These are phyloP conservation scores for Coemansia sp. DNA, from an alignment of 192 early-diverging fungal species.

Conservation along the genomic window DNA sequence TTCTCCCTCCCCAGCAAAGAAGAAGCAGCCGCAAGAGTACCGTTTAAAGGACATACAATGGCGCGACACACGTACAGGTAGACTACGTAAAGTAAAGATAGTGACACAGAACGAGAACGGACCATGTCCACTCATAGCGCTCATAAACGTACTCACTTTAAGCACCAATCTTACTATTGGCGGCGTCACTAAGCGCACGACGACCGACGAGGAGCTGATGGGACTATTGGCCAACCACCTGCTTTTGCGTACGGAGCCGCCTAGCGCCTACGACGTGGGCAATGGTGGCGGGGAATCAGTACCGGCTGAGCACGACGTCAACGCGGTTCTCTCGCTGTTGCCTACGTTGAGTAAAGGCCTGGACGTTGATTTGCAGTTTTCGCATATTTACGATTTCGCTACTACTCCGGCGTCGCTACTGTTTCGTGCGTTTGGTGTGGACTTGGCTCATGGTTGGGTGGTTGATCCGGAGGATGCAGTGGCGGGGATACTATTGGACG, in stretches of 20 bases:
- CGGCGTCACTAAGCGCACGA: slow-evolving; percentile 54
- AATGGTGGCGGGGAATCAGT: background rate
- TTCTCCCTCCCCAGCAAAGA: background rate
- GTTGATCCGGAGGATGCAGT: slow-evolving; percentile 66
- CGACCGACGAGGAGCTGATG: slow-evolving; percentile 71
- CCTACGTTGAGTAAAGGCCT: slow-evolving; percentile 49
- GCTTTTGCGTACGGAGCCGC: slow-evolving; percentile 28
- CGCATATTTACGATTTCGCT: slow-evolving; percentile 71
- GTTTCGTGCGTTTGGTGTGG: slow-evolving; percentile 79
- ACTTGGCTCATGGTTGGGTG: slow-evolving; percentile 91
- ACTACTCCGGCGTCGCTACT: slow-evolving; percentile 61
- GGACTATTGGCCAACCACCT: slow-evolving; percentile 77
- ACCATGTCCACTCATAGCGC: slow-evolving; percentile 85
- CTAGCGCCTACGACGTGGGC: slow-evolving; percentile 7
- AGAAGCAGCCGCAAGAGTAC: slow-evolving; percentile 53
- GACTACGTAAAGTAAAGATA: slow-evolving; percentile 64
- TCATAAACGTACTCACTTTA: slow-evolving; percentile 82
- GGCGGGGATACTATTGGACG: slow-evolving; percentile 57
- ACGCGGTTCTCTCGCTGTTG: slow-evolving; percentile 27
- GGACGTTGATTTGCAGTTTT: slow-evolving; percentile 88
- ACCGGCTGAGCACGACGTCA: background rate
- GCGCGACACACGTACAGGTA: slow-evolving; percentile 55
- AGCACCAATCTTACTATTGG: slow-evolving; percentile 59
- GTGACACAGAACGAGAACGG: slow-evolving; percentile 94
- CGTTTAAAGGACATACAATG: slow-evolving; percentile 74